phyloP scores from a whole-genome alignment of 768 basidiomycete species.

The Boletus pseudopeckii region DNA sequence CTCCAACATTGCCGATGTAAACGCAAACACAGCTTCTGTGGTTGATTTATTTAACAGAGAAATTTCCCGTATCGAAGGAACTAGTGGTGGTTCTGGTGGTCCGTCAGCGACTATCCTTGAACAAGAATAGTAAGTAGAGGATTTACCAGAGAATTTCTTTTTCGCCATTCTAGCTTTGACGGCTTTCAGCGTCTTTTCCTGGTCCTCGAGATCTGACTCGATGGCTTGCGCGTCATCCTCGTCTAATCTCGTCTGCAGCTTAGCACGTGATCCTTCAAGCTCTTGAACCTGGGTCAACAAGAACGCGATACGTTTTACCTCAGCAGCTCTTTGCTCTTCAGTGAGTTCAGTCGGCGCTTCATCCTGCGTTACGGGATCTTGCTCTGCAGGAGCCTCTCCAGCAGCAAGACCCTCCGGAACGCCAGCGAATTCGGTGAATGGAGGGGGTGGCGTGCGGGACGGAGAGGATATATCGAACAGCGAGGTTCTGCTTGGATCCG shows the following conservation, averaged over 20 bases:
- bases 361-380: slow-evolving; percentile 18
- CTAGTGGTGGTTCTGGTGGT: slow-evolving; percentile 7
- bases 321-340: slow-evolving; percentile 16
- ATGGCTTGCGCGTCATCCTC: slow-evolving; percentile 12
- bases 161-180: slow-evolving; percentile 17
- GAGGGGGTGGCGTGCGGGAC: slow-evolving; percentile 24
- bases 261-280: slow-evolving; percentile 6
- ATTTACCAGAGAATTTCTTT: slow-evolving; percentile 21
- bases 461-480: slow-evolving; percentile 8
- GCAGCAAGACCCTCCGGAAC: not conserved
- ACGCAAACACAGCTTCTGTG: not conserved
- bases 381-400: slow-evolving; percentile 1
- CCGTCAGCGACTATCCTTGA: not conserved
- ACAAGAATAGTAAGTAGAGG: not conserved
- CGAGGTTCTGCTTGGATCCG: not conserved
- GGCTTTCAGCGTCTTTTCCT: slow-evolving; percentile 2
- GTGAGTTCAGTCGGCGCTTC: slow-evolving; percentile 19
- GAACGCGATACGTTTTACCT: slow-evolving; percentile 23
- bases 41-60: not conserved
- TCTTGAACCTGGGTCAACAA: slow-evolving; percentile 13
- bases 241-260: slow-evolving; percentile 5
- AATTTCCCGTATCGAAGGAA: slow-evolving; percentile 1
- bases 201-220: slow-evolving; percentile 18
- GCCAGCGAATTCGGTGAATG: slow-evolving; percentile 23
- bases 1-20: slow-evolving; percentile 11